Percentiles rank a stretch among this genome's conserved stretches.
phyloP scores from a whole-genome alignment of 2,329 filamentous ascomycete species.

The Alternaria tenuissima region DNA sequence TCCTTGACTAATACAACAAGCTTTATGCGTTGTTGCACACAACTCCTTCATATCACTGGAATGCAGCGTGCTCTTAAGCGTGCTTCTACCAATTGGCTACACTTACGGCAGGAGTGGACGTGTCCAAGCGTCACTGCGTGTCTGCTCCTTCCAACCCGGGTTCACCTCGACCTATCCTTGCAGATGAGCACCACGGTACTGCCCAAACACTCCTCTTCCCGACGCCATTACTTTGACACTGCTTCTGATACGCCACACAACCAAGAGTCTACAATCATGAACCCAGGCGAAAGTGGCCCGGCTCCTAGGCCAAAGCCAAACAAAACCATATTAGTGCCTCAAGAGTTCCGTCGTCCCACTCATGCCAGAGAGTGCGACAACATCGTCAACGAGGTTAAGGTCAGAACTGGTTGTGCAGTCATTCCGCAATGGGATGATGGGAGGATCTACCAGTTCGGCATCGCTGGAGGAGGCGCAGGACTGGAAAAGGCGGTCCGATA shows the following conservation, averaged over 20 bases:
- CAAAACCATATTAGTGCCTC: constrained; percentile 29
- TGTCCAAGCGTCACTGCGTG: constrained; percentile 1
- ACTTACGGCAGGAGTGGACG: neutral
- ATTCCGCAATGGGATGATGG: constrained; percentile 20
- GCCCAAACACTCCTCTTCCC: neutral
- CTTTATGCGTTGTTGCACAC: neutral
- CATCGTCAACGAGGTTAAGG: constrained; percentile 25
- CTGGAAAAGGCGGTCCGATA: constrained; percentile 28
- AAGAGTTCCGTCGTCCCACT: constrained; percentile 27
- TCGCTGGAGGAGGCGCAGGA: constrained; percentile 30
- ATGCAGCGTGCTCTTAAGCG: neutral
- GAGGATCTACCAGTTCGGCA: constrained; percentile 32
- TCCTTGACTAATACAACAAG: neutral
- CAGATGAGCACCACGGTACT: constrained; percentile 1
- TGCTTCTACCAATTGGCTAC: neutral
- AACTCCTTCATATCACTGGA: neutral
- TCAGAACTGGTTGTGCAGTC: constrained; percentile 31
- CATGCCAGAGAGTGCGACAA: constrained; percentile 22
- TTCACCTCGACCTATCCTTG: constrained; percentile 9
- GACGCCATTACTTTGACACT: neutral
- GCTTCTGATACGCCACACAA: neutral
- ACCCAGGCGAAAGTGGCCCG: neutral
- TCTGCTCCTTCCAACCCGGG: constrained; percentile 11
- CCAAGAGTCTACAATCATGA: neutral
- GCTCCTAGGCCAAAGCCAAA: constrained; percentile 23